Percentiles rank a stretch among this genome's conserved stretches.
Conservation (phyloP, 768 basidiomycete genomes). For the Hericium alpestre region DNA sequence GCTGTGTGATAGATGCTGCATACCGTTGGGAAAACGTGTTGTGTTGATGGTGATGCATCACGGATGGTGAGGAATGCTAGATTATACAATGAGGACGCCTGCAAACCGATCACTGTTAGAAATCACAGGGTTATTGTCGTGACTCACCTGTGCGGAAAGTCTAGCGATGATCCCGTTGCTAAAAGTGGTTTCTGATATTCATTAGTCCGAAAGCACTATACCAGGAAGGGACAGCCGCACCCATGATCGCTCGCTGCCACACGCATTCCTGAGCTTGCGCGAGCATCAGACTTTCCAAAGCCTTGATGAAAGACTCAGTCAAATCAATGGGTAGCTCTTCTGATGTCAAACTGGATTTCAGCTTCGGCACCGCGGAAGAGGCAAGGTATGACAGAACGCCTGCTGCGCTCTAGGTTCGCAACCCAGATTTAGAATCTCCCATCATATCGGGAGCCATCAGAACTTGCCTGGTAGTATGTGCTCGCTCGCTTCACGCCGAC, state of each 20-base stretch:
- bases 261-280: constrained; percentile 96
- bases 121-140: not conserved
- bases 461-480: constrained; percentile 53
- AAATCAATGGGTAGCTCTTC: constrained; percentile 60
- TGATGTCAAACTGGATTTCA: constrained; percentile 32
- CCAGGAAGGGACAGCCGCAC: constrained; percentile 26
- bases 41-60: constrained; percentile 5
- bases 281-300: constrained; percentile 69
- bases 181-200: constrained; percentile 1
- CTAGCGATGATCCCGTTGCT: constrained; percentile 12
- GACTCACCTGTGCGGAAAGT: constrained; percentile 8
- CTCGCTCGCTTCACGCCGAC: constrained; percentile 83
- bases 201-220: constrained; percentile 1
- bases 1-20: constrained; percentile 4
- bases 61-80: constrained; percentile 8
- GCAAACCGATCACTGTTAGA: not conserved
- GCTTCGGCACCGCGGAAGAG: constrained; percentile 40
- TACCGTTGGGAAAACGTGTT: constrained; percentile 46
- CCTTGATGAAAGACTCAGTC: constrained; percentile 43
- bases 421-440: too few relatives aligned
- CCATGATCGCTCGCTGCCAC: constrained; percentile 86
- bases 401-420: constrained; percentile 46
- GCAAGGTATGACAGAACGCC: constrained; percentile 58
- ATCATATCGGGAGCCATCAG: not conserved
- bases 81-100: constrained; percentile 14